Evolutionary conservation across 192 early-diverging fungal species (phyloP), one percentile per base, ranked within the genome.

Genomic region (Radiomyces spectabilis): DNA sequence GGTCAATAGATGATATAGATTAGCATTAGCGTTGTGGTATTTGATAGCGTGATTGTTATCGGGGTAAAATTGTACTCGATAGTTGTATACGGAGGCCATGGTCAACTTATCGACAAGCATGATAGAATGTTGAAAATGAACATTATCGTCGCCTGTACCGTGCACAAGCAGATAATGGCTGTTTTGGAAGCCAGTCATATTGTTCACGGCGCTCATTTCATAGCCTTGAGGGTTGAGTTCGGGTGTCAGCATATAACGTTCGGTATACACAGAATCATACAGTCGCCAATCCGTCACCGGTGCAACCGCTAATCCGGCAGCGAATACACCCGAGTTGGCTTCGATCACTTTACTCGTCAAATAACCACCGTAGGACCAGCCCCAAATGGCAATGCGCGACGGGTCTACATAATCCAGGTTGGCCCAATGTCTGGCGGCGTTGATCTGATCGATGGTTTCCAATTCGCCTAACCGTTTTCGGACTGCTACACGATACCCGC

Each of bases 331-430:
- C 6, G 80, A 78, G 61, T 95, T 74, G 2, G 81, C 76, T 66
- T 98, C 96, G 37, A 97, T 75, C 2, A 87, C 76, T 57, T 95
- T 95, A 42, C 84, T 54, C 0, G 94, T 85, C 71, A 88, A 74
- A 62, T 88, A 97, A 10, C 93, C 96, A 46, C 96, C 96, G 65
- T 91, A 98, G 1, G 88, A 92, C 89, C 96, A 98, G 16, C 96
- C 96, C 96, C 96, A 98, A 43, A 98, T 88, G 4, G 88, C 96
- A n/a, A 97, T 78, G 48, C 81, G 71, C 15, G 71, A 69, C 8
- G 75, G 63, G 67, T 98, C 92, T 48, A 96, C 85, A 70, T 89
- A 98, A 3, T 82, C 55, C 61, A 81, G 51, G 8, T 43, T 65
- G 61, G 81, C 63, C 79, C 79, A 82, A 37, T 77, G 71, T 51